Base-by-base conservation (phyloP, 495 filamentous ascomycete species). In the Aspergillus egyptiacus region DNA sequence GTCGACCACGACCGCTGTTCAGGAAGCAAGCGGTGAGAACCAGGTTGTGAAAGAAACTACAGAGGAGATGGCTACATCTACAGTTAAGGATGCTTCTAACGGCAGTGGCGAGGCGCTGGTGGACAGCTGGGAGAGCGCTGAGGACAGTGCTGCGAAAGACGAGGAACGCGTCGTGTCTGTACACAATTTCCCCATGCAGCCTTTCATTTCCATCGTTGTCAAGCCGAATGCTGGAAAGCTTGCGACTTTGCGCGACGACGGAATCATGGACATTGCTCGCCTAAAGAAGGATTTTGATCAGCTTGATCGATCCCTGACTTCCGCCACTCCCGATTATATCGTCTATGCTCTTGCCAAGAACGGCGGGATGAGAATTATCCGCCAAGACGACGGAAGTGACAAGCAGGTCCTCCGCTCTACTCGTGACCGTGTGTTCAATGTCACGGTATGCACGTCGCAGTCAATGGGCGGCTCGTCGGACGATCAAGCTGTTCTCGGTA, bases 201-300 rank as follows among this genome's bases (percentile, higher is more conserved):
- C 94, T 8, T 99, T 95, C 74, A 89, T 91, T 39, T 82, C 90
- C 17, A 91, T 99, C 64, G 50, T 55, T 14, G 55, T 80, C 46
- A 63, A 69, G 50, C 37, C 68, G 20, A 35, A 61, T 32, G n/a
- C 61, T 46, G 60, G 66, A 51, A 62, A 66, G 48, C 56, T 69
- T 67, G 63, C 74, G n/a, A 61, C 71, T 10, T 79, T 85, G 61
- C 80, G 79, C 15, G 80, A 85, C 41, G 85, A 90, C 56, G 71
- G 79, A 5, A 78, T 94, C 41, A 83, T 93, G 65, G 84, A 91
- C 54, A 90, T 99, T 65, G 91, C 91, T 31, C 82, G 88, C 32
- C 76, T 96, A 45, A 95, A 95, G 73, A 96, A 97, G 67, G 87
- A 93, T 6, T 97, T 97, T 56, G 94, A 99, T 65, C 94, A 97